Evolutionary conservation across 768 basidiomycete species (phyloP).

Genomic region (Auricularia auricula-judae): DNA sequence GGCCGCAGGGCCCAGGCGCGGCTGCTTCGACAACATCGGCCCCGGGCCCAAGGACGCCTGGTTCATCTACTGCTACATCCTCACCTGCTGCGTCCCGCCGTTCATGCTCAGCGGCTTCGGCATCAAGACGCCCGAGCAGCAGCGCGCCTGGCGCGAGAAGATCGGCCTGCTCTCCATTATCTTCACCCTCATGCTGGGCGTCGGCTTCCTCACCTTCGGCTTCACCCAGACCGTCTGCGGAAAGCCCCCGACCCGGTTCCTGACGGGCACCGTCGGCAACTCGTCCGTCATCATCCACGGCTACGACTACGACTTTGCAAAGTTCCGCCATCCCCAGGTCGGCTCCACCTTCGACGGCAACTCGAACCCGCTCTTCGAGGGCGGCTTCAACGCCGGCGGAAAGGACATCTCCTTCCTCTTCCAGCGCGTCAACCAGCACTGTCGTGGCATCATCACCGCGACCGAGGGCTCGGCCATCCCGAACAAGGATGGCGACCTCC

Average conservation of each 20-base stretch:
- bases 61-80: constrained; percentile 86
- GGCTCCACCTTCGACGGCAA: constrained; percentile 60
- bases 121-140: constrained; percentile 81
- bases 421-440: constrained; percentile 82
- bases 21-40: constrained; percentile 59
- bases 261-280: constrained; percentile 63
- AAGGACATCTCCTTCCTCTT: constrained; percentile 93
- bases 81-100: constrained; percentile 77
- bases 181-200: constrained; percentile 72
- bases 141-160: constrained; percentile 97
- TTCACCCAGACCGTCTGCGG: constrained; percentile 94
- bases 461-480: constrained; percentile 62
- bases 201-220: constrained; percentile 97
- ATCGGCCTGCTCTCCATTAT: constrained; percentile 85
- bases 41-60: constrained; percentile 89
- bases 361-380: constrained; percentile 73
- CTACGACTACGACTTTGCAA: constrained; percentile 82
- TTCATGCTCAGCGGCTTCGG: constrained; percentile 70
- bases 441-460: constrained; percentile 64
- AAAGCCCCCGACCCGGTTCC: constrained; percentile 71
- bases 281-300: constrained; percentile 78
- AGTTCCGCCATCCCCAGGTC: constrained; percentile 73
- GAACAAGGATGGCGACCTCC: constrained; percentile 45
- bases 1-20: constrained; percentile 24
- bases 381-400: constrained; percentile 66